Base-by-base conservation (phyloP, 257 asterid species). In the Penstemon eatonii region DNA sequence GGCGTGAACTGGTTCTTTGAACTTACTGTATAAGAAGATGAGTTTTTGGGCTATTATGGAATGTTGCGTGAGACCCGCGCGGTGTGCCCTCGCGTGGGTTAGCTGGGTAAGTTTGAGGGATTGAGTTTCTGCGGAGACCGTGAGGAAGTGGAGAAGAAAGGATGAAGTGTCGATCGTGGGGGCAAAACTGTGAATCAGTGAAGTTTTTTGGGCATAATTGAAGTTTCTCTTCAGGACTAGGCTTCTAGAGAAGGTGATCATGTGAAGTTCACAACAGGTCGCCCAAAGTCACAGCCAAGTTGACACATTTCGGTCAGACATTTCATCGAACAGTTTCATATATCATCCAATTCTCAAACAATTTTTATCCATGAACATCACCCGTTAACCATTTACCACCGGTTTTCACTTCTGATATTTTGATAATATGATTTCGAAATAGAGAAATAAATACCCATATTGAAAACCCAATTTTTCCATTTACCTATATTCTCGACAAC, bases 41-140 rank as follows among this genome's bases (percentile, higher is more conserved):
- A 87, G 87, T 73, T 87, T 87, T 65, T 87, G 88, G 64, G 85
- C 89, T 2, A 85, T 38, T 65, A 81, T 44, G 4, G 80, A 67
- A 54, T 85, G 77, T 50, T 85, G 86, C 57, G 80, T 73, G 74
- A 83, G 86, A 75, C 89, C 91, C 71, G 76, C 33, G 3, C 63
- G 78, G 37, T 79, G 77, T 39, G 80, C 76, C 60, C 68, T 76
- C 18, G 89, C 78, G 66, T 81, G 91, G 43, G 82, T 4, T 64
- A 83, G 89, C 44, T 73, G 75, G 73, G 57, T 56, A 60, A 79
- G 78, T 13, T 73, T 63, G 51, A 70, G 80, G 50, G 88, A 79
- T n/a, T 75, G 79, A 60, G 74, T 65, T 66, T 83, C 80, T 60
- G 71, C 50, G 47, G 89, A 75, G 71, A 69, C 72, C 5, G 70